Evolutionary conservation across 805 yeast species (phyloP), one percentile per base, ranked within the genome.

Genomic region (Saccharomycopsis javanensis): DNA sequence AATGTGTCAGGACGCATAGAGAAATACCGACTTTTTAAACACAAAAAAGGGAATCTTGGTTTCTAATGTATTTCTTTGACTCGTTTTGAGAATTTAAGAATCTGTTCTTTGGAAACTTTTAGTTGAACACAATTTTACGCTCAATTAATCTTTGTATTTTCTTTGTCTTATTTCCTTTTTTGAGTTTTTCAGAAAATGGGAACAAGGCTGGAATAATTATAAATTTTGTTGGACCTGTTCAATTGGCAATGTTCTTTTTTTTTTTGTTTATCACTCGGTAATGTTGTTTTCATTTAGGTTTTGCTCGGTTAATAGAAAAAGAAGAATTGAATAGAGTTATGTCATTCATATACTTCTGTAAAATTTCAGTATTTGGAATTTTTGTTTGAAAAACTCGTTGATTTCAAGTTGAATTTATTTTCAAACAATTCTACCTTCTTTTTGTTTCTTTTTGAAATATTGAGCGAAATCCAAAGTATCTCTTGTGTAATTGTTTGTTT

Each of bases 1-100:
- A 59, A 59, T 59, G 61, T 59, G 61, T 59, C 61, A 51, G 54
- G 50, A 37, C 56, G 61, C 61, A 55, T 35, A 58, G 31, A 58
- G n/a, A 11, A 30, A 53, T n/a, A 20, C 27, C 27, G 15, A 20
- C 38, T 27, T n/a, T 28, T 42, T 42, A 23, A 8, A 42, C 11
- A 23, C 3, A 42, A 20, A 25, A 35, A 42, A n/a, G 28, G 23
- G n/a, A 25, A 42, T 20, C 48, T 7, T 42, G 6, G 28, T 42
- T 42, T 42, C 28, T 13, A 42, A 42, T 18, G 18, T 10, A 15
- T 42, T 4, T 42, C 10, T 42, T 20, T 28, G 13, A 20, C 48
- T 42, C 48, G 48, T 42, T 42, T 20, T 42, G 48, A 42, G 48
- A 42, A 42, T 25, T 20, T 27, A 11, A 20, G 11, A n/a, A 42